phyloP scores from a whole-genome alignment of 495 filamentous ascomycete species.

The Penicillium canariense region DNA sequence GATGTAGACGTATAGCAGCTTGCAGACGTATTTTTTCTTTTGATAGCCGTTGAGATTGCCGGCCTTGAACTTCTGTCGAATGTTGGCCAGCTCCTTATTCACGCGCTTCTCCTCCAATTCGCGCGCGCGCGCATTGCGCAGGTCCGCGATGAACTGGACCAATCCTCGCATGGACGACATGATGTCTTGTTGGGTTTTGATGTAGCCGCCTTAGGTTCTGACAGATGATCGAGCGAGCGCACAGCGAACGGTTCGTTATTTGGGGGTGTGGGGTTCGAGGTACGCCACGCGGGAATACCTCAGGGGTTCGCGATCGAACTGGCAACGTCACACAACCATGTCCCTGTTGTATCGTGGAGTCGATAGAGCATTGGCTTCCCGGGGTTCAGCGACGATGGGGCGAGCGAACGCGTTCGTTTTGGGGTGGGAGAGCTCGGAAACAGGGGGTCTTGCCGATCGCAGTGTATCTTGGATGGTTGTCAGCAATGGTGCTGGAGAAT shows the following conservation, averaged over 20 bases:
- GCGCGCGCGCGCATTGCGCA: slow-evolving; percentile 89
- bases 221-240: background rate
- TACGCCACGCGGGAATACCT: slow-evolving; percentile 29
- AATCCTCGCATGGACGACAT: slow-evolving; percentile 81
- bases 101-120: slow-evolving; percentile 99
- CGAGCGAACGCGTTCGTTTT: slow-evolving; percentile 5
- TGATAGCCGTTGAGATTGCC: slow-evolving; percentile 91
- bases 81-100: slow-evolving; percentile 99
- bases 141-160: slow-evolving; percentile 97
- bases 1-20: slow-evolving; percentile 99
- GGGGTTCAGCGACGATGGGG: slow-evolving; percentile 2
- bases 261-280: slow-evolving; percentile 17
- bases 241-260: background rate
- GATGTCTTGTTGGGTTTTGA: slow-evolving; percentile 1
- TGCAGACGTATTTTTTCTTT: slow-evolving; percentile 99
- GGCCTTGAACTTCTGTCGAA: slow-evolving; percentile 74
- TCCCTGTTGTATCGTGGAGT: slow-evolving; percentile 17
- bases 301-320: slow-evolving; percentile 29
- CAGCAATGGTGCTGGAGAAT: background rate
- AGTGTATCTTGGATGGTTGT: background rate
- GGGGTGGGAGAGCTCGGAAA: slow-evolving; percentile 12
- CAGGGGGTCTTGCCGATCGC: slow-evolving; percentile 23
- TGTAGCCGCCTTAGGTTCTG: background rate
- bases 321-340: slow-evolving; percentile 36
- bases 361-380: slow-evolving; percentile 25